These are phyloP conservation scores for Talaromyces atroroseus DNA, from an alignment of 2,329 filamentous ascomycete genomes.

Conservation along the genomic window DNA sequence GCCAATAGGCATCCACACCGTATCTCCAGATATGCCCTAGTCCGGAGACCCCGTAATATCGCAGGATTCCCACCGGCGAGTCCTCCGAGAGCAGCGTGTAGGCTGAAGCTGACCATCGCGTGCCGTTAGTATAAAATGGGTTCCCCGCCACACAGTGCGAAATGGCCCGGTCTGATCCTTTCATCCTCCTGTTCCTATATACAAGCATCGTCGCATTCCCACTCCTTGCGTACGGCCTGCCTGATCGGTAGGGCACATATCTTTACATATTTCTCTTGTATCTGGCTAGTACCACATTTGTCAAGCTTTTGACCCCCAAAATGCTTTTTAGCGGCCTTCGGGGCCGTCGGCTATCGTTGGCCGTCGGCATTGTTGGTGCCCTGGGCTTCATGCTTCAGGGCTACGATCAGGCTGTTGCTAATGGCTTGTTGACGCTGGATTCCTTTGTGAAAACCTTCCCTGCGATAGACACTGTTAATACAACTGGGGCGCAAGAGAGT, in stretches of 20 bases:
- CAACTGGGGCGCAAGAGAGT: constrained; percentile 15
- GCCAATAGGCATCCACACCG: background rate
- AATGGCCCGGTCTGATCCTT: background rate
- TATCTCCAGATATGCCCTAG: too few species aligned
- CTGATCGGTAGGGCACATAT: too few species aligned
- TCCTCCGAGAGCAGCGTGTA: background rate
- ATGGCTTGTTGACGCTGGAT: constrained; percentile 62
- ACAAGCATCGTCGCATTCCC: background rate
- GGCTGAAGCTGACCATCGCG: background rate
- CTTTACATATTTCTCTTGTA: background rate
- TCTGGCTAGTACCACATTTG: background rate
- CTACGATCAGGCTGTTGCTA: constrained; percentile 20
- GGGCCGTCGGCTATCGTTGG: constrained; percentile 11
- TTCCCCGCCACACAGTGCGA: background rate
- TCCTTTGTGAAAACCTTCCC: constrained; percentile 55
- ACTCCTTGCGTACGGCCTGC: background rate
- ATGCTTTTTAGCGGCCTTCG: constrained; percentile 3
- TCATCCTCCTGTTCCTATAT: background rate
- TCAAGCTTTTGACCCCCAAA: background rate
- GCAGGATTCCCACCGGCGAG: background rate
- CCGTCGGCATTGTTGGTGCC: constrained; percentile 15
- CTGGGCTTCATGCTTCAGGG: constrained; percentile 19
- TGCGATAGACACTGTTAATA: constrained; percentile 45
- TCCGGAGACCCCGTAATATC: background rate
- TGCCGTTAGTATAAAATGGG: background rate